Evolutionary conservation across 2,329 filamentous ascomycete genomes (phyloP).

Genomic region (Xylaria multiplex): DNA sequence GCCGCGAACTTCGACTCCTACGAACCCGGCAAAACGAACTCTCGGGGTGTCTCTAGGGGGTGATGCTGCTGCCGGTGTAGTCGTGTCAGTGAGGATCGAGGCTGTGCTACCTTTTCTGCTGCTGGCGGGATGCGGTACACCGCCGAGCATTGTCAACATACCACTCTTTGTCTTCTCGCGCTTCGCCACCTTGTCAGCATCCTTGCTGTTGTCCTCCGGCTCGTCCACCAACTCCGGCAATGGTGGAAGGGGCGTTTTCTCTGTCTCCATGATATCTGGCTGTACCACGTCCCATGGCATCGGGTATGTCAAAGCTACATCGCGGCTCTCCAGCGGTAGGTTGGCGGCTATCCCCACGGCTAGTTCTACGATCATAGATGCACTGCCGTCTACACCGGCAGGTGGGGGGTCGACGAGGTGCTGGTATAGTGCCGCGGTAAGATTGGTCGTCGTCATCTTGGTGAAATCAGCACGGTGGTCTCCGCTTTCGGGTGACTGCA

Average conservation of each 20-base stretch:
- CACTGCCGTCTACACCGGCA: conserved; percentile 84
- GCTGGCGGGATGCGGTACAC: conserved; percentile 45
- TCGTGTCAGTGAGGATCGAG: conserved; percentile 55
- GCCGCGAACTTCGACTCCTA: conserved; percentile 78
- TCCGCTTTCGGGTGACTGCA: conserved; percentile 72
- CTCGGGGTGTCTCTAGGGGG: conserved; percentile 61
- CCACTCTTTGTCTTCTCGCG: conserved; percentile 60
- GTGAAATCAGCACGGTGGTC: conserved; percentile 76
- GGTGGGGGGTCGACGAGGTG: conserved; percentile 81
- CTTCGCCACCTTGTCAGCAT: conserved; percentile 51
- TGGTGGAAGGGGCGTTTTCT: conserved; percentile 74
- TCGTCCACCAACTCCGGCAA: conserved; percentile 58
- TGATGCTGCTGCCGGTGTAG: conserved; percentile 48
- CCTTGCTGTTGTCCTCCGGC: conserved; percentile 52
- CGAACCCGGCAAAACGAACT: conserved; percentile 79
- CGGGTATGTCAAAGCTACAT: conserved; percentile 88
- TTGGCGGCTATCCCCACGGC: conserved; percentile 87
- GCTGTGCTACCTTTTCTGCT: conserved; percentile 51
- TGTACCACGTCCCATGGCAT: conserved; percentile 77
- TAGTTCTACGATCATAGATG: conserved; percentile 91
- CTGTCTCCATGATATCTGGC: conserved; percentile 84
- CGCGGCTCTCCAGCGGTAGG: conserved; percentile 88
- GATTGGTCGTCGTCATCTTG: conserved; percentile 72
- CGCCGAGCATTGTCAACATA: conserved; percentile 54
- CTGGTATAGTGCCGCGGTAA: conserved; percentile 76